These are phyloP conservation scores for Xylaria sp. DNA, from an alignment of 2,329 filamentous ascomycete species.

Conservation along the genomic window DNA sequence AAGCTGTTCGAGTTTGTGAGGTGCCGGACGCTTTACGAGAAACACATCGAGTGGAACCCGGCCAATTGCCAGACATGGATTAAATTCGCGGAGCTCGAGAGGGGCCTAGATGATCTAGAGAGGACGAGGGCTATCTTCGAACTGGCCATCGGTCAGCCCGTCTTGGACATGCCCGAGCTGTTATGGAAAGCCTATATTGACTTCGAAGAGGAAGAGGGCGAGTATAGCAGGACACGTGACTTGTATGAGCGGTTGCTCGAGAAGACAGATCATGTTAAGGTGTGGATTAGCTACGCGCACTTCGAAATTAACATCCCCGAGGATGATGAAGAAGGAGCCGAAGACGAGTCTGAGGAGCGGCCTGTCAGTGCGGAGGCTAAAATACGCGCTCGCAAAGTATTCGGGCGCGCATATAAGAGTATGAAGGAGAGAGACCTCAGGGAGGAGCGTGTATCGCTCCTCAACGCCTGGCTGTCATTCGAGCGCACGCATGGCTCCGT, in stretches of 20 bases:
- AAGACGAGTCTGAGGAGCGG: constrained; percentile 71
- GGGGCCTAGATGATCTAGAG: constrained; percentile 88
- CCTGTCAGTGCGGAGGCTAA: constrained; percentile 86
- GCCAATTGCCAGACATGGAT: constrained; percentile 96
- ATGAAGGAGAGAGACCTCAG: constrained; percentile 93
- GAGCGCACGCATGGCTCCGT: constrained; percentile 83
- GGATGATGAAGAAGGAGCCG: constrained; percentile 68
- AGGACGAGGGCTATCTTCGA: constrained; percentile 92
- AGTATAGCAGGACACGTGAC: constrained; percentile 82
- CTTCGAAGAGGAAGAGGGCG: constrained; percentile 94
- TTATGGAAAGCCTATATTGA: constrained; percentile 99
- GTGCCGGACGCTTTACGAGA: constrained; percentile 91
- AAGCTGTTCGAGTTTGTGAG: constrained; percentile 94
- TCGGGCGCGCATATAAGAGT: constrained; percentile 83
- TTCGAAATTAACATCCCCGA: constrained; percentile 97
- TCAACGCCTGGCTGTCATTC: constrained; percentile 93
- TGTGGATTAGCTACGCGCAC: constrained; percentile 98
- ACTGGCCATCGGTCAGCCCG: constrained; percentile 82
- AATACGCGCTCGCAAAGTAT: constrained; percentile 80
- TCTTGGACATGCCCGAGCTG: constrained; percentile 95
- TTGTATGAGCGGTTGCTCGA: constrained; percentile 91
- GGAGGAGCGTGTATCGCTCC: constrained; percentile 90
- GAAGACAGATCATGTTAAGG: constrained; percentile 99
- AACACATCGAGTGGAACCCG: constrained; percentile 91
- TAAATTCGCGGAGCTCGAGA: constrained; percentile 92